A percentile compares a stretch with the other conserved stretches of the same genome.
Evolutionary conservation across 257 asterid genomes (phyloP).

Genomic region (Paraleonurus japonicus): DNA sequence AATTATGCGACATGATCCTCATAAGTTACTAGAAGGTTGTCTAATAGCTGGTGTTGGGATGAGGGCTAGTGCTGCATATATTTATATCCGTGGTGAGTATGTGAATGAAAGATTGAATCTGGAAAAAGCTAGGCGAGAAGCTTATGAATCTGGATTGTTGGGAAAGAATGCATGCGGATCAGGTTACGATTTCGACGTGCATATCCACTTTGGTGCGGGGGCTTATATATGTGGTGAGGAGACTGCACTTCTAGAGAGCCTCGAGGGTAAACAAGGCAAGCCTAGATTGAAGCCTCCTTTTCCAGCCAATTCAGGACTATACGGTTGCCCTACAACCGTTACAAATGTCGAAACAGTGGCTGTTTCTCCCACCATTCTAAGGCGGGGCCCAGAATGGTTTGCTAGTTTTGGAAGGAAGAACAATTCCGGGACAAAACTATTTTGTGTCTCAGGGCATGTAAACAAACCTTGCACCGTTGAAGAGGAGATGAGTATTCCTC

Average conservation of each 20-base stretch:
- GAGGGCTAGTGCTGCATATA: constrained; percentile 96
- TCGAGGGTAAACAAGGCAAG: constrained; percentile 98
- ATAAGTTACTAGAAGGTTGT: constrained; percentile 94
- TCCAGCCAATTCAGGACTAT: constrained; percentile 95
- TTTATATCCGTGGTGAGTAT: constrained; percentile 95
- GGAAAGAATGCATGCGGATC: constrained; percentile 99
- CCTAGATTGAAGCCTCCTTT: constrained; percentile 99
- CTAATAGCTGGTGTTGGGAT: constrained; percentile 97
- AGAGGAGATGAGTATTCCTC: constrained; percentile 96
- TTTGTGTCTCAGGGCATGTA: constrained; percentile 95
- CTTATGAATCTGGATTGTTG: constrained; percentile 81
- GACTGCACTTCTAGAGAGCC: constrained; percentile 98
- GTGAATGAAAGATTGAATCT: constrained; percentile 88
- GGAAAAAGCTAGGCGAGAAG: constrained; percentile 88
- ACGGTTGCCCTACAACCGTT: constrained; percentile 97
- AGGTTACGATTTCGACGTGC: constrained; percentile 92
- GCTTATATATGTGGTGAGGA: constrained; percentile 99
- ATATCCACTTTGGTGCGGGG: constrained; percentile 96
- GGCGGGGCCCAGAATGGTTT: constrained; percentile 99
- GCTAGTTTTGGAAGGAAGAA: constrained; percentile 96
- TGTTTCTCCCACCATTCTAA: constrained; percentile 92
- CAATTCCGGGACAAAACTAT: constrained; percentile 88
- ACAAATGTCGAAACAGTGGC: constrained; percentile 98
- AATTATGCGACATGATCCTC: constrained; percentile 99
- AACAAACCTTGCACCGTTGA: constrained; percentile 99